phyloP scores from a whole-genome alignment of 2,329 filamentous ascomycete species.

The Didymella sp. region DNA sequence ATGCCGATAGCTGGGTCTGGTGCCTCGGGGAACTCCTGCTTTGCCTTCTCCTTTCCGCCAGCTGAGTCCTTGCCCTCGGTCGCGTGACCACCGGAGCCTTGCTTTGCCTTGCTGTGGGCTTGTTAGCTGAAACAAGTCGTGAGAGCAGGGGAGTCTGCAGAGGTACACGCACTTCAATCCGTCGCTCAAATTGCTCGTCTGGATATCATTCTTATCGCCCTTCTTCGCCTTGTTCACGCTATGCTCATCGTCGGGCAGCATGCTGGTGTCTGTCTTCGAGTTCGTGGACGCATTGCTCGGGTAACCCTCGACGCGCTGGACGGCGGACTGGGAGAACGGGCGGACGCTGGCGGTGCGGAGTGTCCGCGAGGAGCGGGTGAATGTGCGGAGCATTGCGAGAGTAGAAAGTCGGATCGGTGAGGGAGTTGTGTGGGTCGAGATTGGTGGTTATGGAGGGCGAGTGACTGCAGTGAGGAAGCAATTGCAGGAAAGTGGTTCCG shows the following conservation, averaged over 20 bases:
- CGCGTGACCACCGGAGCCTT: slow-evolving; percentile 50
- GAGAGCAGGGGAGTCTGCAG: neutral
- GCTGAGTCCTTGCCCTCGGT: slow-evolving; percentile 49
- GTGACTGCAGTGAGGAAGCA: neutral
- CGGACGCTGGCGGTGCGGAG: slow-evolving; percentile 13
- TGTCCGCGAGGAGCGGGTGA: slow-evolving; percentile 17
- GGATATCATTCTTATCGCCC: slow-evolving; percentile 46
- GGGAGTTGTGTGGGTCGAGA: neutral
- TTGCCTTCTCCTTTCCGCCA: slow-evolving; percentile 50
- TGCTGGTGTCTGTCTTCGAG: slow-evolving; percentile 34
- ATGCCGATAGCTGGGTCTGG: slow-evolving; percentile 58
- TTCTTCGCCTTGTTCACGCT: slow-evolving; percentile 34
- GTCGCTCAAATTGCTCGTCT: slow-evolving; percentile 38
- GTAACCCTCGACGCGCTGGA: slow-evolving; percentile 21
- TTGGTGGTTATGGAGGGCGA: neutral
- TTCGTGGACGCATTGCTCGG: slow-evolving; percentile 30
- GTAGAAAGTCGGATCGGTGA: neutral
- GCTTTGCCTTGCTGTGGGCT: neutral
- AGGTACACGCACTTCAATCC: slow-evolving; percentile 44
- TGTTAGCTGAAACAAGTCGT: slow-evolving; percentile 7
- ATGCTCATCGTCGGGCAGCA: slow-evolving; percentile 33
- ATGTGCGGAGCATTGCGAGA: slow-evolving; percentile 23
- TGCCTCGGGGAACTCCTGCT: slow-evolving; percentile 57
- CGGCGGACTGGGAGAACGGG: slow-evolving; percentile 28
- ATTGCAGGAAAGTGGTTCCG: neutral